A percentile compares a stretch with the other conserved stretches of the same genome.
Evolutionary conservation across 257 asterid species (phyloP).

Genomic region (Solanum sitiens): DNA sequence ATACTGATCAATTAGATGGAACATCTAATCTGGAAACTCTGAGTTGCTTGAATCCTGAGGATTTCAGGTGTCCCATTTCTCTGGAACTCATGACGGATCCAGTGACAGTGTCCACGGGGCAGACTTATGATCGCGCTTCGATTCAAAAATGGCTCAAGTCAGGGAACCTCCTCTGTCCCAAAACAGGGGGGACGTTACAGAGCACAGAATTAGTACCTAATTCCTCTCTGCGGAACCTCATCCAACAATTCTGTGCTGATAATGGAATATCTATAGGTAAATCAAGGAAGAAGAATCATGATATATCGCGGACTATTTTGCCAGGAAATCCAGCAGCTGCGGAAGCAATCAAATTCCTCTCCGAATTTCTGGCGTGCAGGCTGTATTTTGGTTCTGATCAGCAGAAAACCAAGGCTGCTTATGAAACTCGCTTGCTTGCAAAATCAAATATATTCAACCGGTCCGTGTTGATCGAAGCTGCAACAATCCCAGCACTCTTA

Average conservation of each 20-base stretch:
- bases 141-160: constrained; percentile 66
- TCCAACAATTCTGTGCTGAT: constrained; percentile 49
- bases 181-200: constrained; percentile 45
- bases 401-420: constrained; percentile 53
- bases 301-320: constrained; percentile 40
- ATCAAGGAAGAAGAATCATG: constrained; percentile 37
- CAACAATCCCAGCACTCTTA: constrained; percentile 35
- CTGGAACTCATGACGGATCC: constrained; percentile 77
- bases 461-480: constrained; percentile 40
- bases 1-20: constrained; percentile 25
- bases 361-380: constrained; percentile 30
- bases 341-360: constrained; percentile 40
- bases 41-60: constrained; percentile 49
- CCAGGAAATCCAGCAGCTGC: constrained; percentile 59
- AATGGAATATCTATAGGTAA: constrained; percentile 48
- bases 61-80: constrained; percentile 71
- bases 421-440: constrained; percentile 54
- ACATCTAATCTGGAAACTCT: constrained; percentile 21
- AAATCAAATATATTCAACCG: constrained; percentile 58
- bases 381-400: constrained; percentile 29
- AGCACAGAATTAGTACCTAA: constrained; percentile 54
- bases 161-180: constrained; percentile 58
- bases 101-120: constrained; percentile 61
- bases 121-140: constrained; percentile 65
- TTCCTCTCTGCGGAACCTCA: constrained; percentile 33